Base-by-base conservation (phyloP, 352 stramenopile species). In the Phytophthora lateralis region DNA sequence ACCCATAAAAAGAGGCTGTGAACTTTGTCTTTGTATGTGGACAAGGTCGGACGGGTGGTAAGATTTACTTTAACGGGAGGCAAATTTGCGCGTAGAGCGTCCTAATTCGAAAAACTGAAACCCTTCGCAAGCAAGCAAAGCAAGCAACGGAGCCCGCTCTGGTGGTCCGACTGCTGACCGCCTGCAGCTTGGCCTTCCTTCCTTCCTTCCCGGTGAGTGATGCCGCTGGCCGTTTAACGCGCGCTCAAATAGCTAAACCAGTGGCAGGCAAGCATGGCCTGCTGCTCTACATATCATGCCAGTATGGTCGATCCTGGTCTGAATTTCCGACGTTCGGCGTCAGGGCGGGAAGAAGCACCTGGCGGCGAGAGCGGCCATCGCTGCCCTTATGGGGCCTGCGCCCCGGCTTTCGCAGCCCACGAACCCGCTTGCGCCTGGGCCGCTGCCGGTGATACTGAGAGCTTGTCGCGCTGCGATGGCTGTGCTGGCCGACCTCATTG, bases 1-100 rank as follows among this genome's bases (percentile, higher is more conserved):
- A 73, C 64, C 69, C 69, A 71, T 67, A 68, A 74, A 77, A 71
- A 63, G 12, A 20, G 14, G 17, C 12, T 20, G 4, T 6, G 24
- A 1, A 53, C 53, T 46, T 24, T 26, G 1, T 8, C 4, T 51
- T 45, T 49, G 50, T 66, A 73, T 27, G 51, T 17, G 14, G 17
- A 44, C 44, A 55, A 55, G 32, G 44, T 60, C 30, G 34, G 55
- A 35, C 17, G 34, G 27, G 38, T 24, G 32, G 53, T 45, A 52
- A 21, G 17, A 47, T 41, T 8, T 9, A 63, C 39, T 53, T 63
- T 15, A 64, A 7, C 55, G 55, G 32, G 48, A 71, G 32, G 1
- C 35, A 47, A 59, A 32, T 20, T 64, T 46, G 21, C 15, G 12
- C 17, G 27, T 15, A 37, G 6, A 39, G 34, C 15, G 34, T 24